These are phyloP conservation scores for Diaporthe eres DNA, from an alignment of 2,329 filamentous ascomycete species.

Conservation along the genomic window DNA sequence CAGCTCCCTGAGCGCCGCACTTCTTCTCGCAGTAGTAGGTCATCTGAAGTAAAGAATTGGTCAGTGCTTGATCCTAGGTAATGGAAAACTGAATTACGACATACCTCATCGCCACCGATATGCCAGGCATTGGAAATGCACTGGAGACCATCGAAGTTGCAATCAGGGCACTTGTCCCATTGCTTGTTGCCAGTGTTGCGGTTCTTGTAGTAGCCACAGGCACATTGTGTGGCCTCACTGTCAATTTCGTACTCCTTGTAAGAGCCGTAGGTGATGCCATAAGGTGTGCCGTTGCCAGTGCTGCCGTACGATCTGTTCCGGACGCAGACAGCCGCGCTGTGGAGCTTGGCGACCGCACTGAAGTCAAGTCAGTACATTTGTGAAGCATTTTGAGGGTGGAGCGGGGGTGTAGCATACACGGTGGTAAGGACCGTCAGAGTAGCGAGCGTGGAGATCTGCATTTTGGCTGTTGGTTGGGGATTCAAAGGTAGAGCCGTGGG, in stretches of 20 bases:
- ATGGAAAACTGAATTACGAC: background rate
- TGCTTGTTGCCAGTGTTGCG: constrained; percentile 44
- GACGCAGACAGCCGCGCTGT: constrained; percentile 12
- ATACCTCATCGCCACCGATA: constrained; percentile 41
- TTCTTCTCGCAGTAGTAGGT: constrained; percentile 43
- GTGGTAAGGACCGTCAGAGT: background rate
- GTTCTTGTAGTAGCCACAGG: constrained; percentile 38
- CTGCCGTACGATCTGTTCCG: background rate
- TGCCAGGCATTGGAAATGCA: constrained; percentile 40
- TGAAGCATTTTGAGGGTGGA: background rate
- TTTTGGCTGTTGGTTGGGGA: background rate
- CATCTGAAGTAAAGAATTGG: constrained; percentile 29
- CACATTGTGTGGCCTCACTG: constrained; percentile 37
- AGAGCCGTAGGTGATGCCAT: background rate
- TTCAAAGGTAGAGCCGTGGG: background rate
- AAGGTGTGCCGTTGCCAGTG: constrained; percentile 7
- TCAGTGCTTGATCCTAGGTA: background rate
- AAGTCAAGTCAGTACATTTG: background rate
- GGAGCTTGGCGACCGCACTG: constrained; percentile 10
- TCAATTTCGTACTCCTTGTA: constrained; percentile 6
- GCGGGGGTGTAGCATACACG: background rate
- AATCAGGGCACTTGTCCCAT: constrained; percentile 44
- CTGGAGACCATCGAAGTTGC: constrained; percentile 36
- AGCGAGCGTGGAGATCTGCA: constrained; percentile 17
- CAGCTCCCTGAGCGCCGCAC: constrained; percentile 40